phyloP scores from a whole-genome alignment of 345 rosid species.

The Lepidium aucheri region DNA sequence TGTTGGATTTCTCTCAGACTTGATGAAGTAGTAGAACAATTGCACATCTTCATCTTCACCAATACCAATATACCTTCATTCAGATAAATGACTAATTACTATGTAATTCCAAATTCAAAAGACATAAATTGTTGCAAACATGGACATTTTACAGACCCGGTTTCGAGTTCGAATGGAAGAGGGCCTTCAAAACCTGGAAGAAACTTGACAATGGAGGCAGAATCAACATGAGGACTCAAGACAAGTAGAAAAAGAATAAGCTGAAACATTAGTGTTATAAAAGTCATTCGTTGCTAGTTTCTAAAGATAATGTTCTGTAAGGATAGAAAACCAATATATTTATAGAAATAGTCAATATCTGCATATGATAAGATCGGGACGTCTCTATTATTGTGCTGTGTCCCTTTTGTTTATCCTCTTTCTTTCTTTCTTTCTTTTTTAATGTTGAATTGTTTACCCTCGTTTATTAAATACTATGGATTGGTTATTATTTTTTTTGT shows the following conservation, averaged over 20 bases:
- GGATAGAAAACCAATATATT: no score
- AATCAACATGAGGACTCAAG: slow-evolving; percentile 3
- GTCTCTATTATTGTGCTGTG: no score
- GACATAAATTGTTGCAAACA: neutral
- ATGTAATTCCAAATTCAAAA: neutral
- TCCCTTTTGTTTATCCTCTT: no score
- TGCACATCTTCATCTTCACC: no score
- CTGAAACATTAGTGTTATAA: neutral
- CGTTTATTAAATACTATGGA: no score
- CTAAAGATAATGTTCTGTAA: neutral
- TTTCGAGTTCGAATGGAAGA: slow-evolving; percentile 46
- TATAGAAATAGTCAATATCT: no score
- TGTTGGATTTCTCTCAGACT: no score
- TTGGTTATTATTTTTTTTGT: no score
- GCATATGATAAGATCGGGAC: no score
- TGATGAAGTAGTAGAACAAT: no score
- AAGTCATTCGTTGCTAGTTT: neutral
- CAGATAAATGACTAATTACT: neutral
- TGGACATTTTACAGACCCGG: slow-evolving; percentile 28
- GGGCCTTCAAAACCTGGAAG: slow-evolving; percentile 37
- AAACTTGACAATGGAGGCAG: slow-evolving; percentile 16
- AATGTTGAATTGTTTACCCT: no score
- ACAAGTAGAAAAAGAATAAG: neutral
- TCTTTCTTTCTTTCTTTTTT: no score
- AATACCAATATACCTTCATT: neutral